Percentiles rank a stretch among this genome's conserved stretches.
Conservation (phyloP, 1,284 basidiomycete species). For the Moesziomyces parantarcticus region DNA sequence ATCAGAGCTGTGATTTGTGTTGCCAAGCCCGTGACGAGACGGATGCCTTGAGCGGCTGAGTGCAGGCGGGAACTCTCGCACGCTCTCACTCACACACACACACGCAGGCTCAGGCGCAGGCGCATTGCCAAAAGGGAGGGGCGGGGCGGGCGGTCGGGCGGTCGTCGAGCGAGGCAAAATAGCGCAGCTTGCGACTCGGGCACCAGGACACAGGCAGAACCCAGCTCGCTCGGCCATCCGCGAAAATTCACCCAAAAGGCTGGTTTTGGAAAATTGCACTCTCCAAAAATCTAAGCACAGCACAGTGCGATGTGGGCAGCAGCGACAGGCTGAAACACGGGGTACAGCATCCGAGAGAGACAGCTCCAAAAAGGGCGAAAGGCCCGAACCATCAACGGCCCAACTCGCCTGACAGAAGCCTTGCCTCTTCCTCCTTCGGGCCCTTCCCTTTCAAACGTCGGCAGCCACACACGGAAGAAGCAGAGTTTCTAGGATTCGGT, state of each 20-base stretch:
- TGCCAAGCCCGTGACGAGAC: not conserved
- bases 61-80: too few relatives aligned
- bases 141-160: too few relatives aligned
- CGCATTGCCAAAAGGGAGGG: not conserved
- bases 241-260: too few relatives aligned
- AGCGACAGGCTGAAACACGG: not conserved
- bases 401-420: not conserved
- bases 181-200: not conserved
- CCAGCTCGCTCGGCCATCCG: too few relatives aligned
- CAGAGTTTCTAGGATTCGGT: too few relatives aligned
- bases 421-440: not conserved
- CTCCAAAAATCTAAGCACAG: not conserved
- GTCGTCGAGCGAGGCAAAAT: not conserved
- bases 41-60: not conserved
- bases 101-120: not conserved
- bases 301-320: not conserved
- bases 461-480: too few relatives aligned
- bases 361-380: too few relatives aligned
- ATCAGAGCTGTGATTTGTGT: not conserved
- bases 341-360: not conserved
- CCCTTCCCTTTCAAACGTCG: too few relatives aligned
- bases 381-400: too few relatives aligned
- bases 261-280: too few relatives aligned
- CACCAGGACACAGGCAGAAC: too few relatives aligned
- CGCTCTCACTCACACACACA: too few relatives aligned